These are phyloP conservation scores for Peniophora sp. DNA, from an alignment of 1,284 basidiomycete genomes.

Conservation along the genomic window DNA sequence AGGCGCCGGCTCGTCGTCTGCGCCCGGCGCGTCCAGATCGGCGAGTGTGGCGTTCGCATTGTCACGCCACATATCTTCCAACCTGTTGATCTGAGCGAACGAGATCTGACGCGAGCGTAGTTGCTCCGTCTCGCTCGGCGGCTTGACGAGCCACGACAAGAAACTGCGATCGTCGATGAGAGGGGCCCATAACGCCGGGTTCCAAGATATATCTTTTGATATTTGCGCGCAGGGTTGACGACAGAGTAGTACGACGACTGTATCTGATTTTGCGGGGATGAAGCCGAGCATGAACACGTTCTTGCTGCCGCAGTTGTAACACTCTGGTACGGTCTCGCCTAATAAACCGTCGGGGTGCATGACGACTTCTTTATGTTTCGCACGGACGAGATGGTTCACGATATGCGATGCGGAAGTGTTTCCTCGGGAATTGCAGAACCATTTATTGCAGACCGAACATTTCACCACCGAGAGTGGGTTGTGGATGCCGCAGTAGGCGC, in stretches of 20 bases:
- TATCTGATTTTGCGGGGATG: conserved; percentile 98
- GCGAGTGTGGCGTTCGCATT: conserved; percentile 92
- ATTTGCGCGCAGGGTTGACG: conserved; percentile 97
- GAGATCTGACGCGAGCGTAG: conserved; percentile 93
- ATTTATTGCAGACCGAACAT: conserved; percentile 93
- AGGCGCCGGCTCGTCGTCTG: conserved; percentile 93
- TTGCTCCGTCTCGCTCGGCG: conserved; percentile 93
- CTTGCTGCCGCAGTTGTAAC: conserved; percentile 99
- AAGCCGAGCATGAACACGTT: conserved; percentile 99
- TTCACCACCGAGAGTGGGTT: conserved; percentile 96
- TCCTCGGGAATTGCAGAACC: conserved; percentile 99
- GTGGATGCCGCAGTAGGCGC: conserved; percentile 99
- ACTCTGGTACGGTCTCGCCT: conserved; percentile 96
- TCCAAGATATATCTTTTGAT: conserved; percentile 98
- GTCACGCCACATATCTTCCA: conserved; percentile 98
- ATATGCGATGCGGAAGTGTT: conserved; percentile 98
- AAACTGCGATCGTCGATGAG: conserved; percentile 98
- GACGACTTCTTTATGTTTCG: conserved; percentile 98
- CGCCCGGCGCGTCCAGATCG: conserved; percentile 93
- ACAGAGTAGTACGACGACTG: conserved; percentile 97
- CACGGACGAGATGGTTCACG: conserved; percentile 97
- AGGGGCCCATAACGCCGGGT: conserved; percentile 95
- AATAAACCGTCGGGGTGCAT: conserved; percentile 92
- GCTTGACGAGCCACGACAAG: conserved; percentile 97
- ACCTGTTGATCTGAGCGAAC: conserved; percentile 92